phyloP scores from a whole-genome alignment of 495 filamentous ascomycete genomes.

The Hyaloscypha variabilis region DNA sequence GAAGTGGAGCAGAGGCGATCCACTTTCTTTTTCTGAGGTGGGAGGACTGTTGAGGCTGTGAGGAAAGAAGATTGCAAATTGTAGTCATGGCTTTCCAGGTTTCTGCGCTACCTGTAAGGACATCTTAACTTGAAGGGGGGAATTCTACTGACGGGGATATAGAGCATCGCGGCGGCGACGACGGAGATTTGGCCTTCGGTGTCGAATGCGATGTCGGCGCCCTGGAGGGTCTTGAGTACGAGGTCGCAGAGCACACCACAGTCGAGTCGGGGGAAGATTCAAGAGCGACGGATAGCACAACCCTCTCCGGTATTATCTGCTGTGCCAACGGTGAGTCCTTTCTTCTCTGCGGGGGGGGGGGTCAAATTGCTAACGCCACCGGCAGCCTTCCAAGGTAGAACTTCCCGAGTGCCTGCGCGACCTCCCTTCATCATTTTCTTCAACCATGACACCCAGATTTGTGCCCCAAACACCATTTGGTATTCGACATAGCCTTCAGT shows the following conservation, averaged over 20 bases:
- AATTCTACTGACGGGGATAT: slow-evolving; percentile 13
- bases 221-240: slow-evolving; percentile 39
- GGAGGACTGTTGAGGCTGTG: slow-evolving; percentile 3
- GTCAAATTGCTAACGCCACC: slow-evolving; percentile 16
- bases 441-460: slow-evolving; percentile 12
- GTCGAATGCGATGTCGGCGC: slow-evolving; percentile 45
- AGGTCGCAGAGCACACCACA: slow-evolving; percentile 18
- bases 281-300: slow-evolving; percentile 13
- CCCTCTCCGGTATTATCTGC: background rate
- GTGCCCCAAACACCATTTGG: slow-evolving; percentile 23
- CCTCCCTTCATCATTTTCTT: slow-evolving; percentile 24
- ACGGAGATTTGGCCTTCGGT: slow-evolving; percentile 60
- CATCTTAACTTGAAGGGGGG: background rate
- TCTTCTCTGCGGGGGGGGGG: background rate
- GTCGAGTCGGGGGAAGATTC: slow-evolving; percentile 15
- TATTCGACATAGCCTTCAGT: slow-evolving; percentile 34
- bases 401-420: slow-evolving; percentile 27
- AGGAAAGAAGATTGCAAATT: background rate
- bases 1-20: too few species aligned
- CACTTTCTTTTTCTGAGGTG: slow-evolving; percentile 3
- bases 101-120: slow-evolving; percentile 45
- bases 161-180: slow-evolving; percentile 52
- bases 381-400: slow-evolving; percentile 3
- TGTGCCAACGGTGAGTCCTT: slow-evolving; percentile 14
- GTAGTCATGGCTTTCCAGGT: slow-evolving; percentile 44